These are phyloP conservation scores for Jackrogersella multiformis DNA, from an alignment of 495 filamentous ascomycete genomes.

Conservation along the genomic window DNA sequence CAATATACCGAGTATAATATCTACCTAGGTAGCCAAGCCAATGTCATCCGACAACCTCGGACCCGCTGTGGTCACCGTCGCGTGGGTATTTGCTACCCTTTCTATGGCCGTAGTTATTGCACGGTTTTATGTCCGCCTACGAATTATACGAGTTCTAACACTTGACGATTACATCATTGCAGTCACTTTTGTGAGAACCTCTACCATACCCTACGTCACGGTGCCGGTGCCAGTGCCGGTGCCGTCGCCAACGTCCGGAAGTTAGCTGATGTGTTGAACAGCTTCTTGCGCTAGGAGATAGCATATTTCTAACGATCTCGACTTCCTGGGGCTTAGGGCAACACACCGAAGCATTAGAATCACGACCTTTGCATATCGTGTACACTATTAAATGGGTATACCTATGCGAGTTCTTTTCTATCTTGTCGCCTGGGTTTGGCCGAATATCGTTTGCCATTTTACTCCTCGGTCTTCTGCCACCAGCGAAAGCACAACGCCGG, in stretches of 20 bases:
- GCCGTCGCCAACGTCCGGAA: neutral
- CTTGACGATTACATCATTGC: conserved; percentile 5
- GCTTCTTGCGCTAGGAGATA: conserved; percentile 1
- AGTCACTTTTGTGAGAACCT: neutral
- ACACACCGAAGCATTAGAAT: neutral
- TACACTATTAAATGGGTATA: conserved; percentile 7
- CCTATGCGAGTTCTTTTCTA: neutral
- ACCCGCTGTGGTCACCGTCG: neutral
- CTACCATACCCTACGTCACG: neutral
- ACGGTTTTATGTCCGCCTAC: conserved; percentile 3
- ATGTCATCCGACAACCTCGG: neutral
- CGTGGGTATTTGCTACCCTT: neutral
- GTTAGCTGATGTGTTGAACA: neutral
- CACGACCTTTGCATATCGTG: neutral
- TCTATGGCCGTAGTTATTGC: neutral
- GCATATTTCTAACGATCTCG: conserved; percentile 1
- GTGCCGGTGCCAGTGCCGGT: too few species aligned
- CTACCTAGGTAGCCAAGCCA: neutral
- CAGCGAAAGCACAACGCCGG: neutral
- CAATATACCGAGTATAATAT: neutral
- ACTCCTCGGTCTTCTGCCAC: neutral
- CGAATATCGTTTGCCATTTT: neutral
- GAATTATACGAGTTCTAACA: neutral
- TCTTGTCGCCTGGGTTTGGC: neutral
- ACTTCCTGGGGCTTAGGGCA: conserved; percentile 1